These are phyloP conservation scores for Fusarium sublunatum DNA, from an alignment of 2,329 filamentous ascomycete genomes.

Conservation along the genomic window DNA sequence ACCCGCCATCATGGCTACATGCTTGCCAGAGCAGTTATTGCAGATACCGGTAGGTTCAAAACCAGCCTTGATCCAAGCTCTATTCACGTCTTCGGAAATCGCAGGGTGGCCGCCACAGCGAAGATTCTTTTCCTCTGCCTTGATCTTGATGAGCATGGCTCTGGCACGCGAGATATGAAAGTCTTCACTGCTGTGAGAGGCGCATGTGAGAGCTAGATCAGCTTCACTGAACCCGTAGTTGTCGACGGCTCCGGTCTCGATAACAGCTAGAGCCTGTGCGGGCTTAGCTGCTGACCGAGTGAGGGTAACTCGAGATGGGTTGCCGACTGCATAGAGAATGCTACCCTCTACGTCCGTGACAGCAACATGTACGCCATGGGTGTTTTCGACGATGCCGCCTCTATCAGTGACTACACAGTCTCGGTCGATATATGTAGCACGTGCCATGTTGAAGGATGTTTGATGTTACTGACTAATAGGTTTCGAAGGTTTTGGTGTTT, in stretches of 20 bases:
- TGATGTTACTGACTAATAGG: no score
- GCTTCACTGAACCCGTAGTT: conserved; percentile 52
- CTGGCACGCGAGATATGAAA: conserved; percentile 53
- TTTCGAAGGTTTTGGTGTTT: no score
- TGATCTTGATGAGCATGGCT: conserved; percentile 53
- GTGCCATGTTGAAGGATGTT: conserved; percentile 26
- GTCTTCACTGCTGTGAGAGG: conserved; percentile 59
- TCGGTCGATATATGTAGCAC: conserved; percentile 20
- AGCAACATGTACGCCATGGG: conserved; percentile 57
- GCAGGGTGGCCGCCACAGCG: conserved; percentile 57
- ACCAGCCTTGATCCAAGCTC: conserved; percentile 53
- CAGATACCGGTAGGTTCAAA: conserved; percentile 53
- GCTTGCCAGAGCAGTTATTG: conserved; percentile 63
- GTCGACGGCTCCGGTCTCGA: conserved; percentile 55
- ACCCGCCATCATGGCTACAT: conserved; percentile 60
- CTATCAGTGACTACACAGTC: conserved; percentile 53
- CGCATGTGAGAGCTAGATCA: conserved; percentile 60
- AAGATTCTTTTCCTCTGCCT: conserved; percentile 51
- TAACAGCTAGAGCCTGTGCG: conserved; percentile 57
- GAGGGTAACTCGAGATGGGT: conserved; percentile 56
- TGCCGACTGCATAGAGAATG: conserved; percentile 55
- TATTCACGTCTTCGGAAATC: conserved; percentile 51
- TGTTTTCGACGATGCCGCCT: conserved; percentile 57
- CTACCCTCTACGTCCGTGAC: conserved; percentile 53
- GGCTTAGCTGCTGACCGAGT: conserved; percentile 60